Evolutionary conservation across 2,329 filamentous ascomycete genomes (phyloP).

Genomic region (Chrysoporthe cubensis): DNA sequence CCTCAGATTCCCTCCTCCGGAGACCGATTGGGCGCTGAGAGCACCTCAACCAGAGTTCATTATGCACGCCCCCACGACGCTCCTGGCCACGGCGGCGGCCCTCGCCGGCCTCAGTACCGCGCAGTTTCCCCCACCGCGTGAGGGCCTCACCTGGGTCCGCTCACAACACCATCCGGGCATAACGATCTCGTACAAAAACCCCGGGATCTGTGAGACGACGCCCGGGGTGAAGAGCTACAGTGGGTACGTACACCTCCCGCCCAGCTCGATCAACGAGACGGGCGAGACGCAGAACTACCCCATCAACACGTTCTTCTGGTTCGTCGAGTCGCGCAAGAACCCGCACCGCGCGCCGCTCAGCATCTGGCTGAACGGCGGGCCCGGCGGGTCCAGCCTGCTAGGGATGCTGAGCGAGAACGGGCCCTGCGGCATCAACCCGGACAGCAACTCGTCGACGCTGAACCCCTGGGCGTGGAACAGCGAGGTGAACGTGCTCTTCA

Average conservation of each 20-base stretch:
- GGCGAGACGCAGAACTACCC: constrained; percentile 44
- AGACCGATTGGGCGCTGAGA: neutral
- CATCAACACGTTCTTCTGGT: constrained; percentile 71
- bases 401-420: constrained; percentile 59
- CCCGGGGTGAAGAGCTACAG: constrained; percentile 67
- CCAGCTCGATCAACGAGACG: constrained; percentile 40
- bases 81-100: constrained; percentile 10
- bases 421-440: constrained; percentile 52
- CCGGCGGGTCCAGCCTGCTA: constrained; percentile 59
- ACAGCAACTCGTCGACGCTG: constrained; percentile 51
- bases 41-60: neutral
- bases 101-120: constrained; percentile 18
- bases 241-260: constrained; percentile 62
- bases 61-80: neutral
- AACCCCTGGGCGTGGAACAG: constrained; percentile 67
- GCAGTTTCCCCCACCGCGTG: constrained; percentile 26
- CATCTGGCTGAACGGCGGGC: constrained; percentile 58
- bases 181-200: constrained; percentile 69
- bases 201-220: constrained; percentile 65
- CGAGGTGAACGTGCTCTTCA: constrained; percentile 66
- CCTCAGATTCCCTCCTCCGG: neutral
- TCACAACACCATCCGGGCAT: constrained; percentile 58
- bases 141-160: constrained; percentile 24
- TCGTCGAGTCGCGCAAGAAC: constrained; percentile 56
- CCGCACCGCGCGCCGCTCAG: constrained; percentile 28